Conservation (phyloP, 2,329 filamentous ascomycete genomes). For the Lachnellula hyalina region DNA sequence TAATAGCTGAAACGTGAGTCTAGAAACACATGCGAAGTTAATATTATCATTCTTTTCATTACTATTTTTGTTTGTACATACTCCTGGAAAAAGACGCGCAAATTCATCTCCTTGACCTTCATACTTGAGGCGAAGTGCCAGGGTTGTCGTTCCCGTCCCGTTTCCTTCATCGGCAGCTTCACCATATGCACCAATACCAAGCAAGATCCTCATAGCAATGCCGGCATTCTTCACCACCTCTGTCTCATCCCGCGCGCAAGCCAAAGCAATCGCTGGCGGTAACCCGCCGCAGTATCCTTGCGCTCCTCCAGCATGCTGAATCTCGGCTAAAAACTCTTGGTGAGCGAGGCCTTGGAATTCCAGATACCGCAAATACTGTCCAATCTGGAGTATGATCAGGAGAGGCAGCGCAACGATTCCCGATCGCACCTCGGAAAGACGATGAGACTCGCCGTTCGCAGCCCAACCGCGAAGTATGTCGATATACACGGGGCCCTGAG, state of each 20-base stretch:
- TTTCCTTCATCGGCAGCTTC: constrained; percentile 10
- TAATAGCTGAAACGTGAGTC: constrained; percentile 4
- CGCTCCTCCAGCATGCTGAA: constrained; percentile 1
- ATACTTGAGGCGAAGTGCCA: constrained; percentile 9
- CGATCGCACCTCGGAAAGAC: background rate
- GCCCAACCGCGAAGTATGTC: constrained; percentile 1
- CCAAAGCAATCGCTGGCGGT: constrained; percentile 6
- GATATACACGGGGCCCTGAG: background rate
- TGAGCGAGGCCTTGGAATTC: background rate
- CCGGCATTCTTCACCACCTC: constrained; percentile 4
- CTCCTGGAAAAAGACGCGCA: background rate
- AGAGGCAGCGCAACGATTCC: constrained; percentile 2
- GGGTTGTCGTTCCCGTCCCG: background rate
- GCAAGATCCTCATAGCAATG: constrained; percentile 2
- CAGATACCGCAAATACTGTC: constrained; percentile 2
- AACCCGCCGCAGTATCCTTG: constrained; percentile 16
- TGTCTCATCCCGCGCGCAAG: constrained; percentile 6
- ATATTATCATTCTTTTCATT: background rate
- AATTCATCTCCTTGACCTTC: constrained; percentile 9
- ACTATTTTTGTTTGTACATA: background rate
- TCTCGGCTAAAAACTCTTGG: background rate
- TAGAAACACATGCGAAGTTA: background rate
- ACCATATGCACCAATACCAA: constrained; percentile 10
- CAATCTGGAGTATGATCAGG: constrained; percentile 1
- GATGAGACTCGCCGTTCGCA: background rate